phyloP scores from a whole-genome alignment of 306 rosid genomes.

The Casuarina glauca region DNA sequence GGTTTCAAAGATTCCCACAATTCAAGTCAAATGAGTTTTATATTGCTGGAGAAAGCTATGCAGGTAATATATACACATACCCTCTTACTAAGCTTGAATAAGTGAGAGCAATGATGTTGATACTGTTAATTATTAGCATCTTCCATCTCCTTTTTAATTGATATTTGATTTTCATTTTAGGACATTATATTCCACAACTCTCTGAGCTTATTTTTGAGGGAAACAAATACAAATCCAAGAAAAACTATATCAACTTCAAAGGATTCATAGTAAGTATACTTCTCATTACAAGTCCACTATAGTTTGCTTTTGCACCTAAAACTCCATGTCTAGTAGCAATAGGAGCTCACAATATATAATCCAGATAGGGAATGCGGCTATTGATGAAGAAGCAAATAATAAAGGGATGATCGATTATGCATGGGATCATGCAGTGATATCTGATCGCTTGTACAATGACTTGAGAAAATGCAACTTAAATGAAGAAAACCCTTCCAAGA shows the following conservation, averaged over 20 bases:
- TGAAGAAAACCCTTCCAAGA: background rate
- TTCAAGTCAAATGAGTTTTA: slow-evolving; percentile 75
- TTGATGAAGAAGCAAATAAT: slow-evolving; percentile 50
- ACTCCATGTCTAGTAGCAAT: no score
- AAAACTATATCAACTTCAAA: slow-evolving; percentile 41
- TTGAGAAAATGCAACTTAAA: slow-evolving; percentile 47
- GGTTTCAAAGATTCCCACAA: slow-evolving; percentile 79
- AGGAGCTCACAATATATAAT: background rate
- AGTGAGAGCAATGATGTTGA: no score
- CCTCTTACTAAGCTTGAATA: background rate
- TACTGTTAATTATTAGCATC: no score
- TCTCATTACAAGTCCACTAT: background rate
- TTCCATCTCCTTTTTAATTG: no score
- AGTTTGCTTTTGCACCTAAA: no score
- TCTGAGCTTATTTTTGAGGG: slow-evolving; percentile 47
- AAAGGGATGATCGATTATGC: slow-evolving; percentile 51
- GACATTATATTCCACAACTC: slow-evolving; percentile 74
- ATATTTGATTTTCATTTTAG: slow-evolving; percentile 31
- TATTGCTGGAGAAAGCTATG: slow-evolving; percentile 92
- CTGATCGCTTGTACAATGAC: slow-evolving; percentile 34
- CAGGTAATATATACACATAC: slow-evolving; percentile 41
- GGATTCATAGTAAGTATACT: slow-evolving; percentile 47
- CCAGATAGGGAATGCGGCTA: slow-evolving; percentile 49
- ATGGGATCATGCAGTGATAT: slow-evolving; percentile 55
- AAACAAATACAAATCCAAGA: slow-evolving; percentile 28